Percentiles rank a stretch among this genome's conserved stretches.
These are phyloP conservation scores for Nakazawaea wyomingensis DNA, from an alignment of 805 yeast species.

Conservation along the genomic window DNA sequence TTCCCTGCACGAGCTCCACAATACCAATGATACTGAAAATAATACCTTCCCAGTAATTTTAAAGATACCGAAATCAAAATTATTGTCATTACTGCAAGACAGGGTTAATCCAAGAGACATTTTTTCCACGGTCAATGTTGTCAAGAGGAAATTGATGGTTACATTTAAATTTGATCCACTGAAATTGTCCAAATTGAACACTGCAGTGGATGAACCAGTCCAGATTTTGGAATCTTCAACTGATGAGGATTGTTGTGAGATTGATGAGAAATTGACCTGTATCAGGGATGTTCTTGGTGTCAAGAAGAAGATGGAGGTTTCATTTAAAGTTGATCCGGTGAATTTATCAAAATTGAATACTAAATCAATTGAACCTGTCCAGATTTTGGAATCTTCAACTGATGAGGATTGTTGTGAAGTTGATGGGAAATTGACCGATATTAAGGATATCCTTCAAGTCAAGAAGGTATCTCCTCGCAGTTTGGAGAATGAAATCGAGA, in stretches of 20 bases:
- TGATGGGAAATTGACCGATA: background rate
- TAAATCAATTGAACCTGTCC: background rate
- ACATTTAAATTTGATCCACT: conserved; percentile 1
- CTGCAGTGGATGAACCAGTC: background rate
- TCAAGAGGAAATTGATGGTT: conserved; percentile 5
- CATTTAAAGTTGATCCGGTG: conserved; percentile 2
- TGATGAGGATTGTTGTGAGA: background rate
- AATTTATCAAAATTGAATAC: too few species aligned
- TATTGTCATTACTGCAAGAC: background rate
- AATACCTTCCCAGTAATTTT: background rate
- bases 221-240: background rate
- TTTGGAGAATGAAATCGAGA: background rate
- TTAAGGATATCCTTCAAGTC: background rate
- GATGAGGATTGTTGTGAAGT: background rate
- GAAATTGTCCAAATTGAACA: background rate
- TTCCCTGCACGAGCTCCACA: too few species aligned
- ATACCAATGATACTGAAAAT: background rate
- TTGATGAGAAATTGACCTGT: background rate
- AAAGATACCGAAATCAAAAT: conserved; percentile 1
- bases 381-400: background rate
- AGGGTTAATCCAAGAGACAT: conserved; percentile 7
- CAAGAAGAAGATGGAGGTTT: conserved; percentile 6
- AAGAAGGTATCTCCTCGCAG: too few species aligned
- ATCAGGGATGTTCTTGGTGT: background rate
- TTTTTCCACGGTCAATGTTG: background rate